A percentile compares a stretch with the other conserved stretches of the same genome.
These are phyloP conservation scores for Tolypocladium endophyticum DNA, from an alignment of 2,329 filamentous ascomycete species.

Conservation along the genomic window DNA sequence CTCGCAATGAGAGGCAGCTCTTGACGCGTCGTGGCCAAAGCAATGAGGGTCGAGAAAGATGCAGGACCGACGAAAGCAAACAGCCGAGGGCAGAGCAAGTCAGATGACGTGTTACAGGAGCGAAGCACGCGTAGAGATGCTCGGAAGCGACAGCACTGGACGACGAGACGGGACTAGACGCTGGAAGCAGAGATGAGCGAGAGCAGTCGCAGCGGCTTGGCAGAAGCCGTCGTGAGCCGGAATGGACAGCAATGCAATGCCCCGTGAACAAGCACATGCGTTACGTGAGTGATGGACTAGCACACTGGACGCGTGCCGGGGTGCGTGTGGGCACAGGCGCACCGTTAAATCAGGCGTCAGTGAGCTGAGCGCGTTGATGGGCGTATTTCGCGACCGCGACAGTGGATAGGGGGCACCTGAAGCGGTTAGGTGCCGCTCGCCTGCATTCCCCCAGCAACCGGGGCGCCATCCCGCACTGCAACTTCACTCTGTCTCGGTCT, in stretches of 20 bases:
- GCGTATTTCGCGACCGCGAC: background rate
- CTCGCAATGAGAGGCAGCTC: background rate
- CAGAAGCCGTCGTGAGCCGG: background rate
- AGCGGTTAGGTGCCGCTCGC: slow-evolving; percentile 1
- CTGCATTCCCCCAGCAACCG: slow-evolving; percentile 4
- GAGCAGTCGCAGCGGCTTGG: background rate
- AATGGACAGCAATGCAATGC: background rate
- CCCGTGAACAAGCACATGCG: background rate
- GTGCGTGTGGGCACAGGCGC: background rate
- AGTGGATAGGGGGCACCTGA: background rate
- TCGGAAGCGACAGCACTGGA: background rate
- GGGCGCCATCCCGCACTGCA: background rate
- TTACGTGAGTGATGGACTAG: background rate
- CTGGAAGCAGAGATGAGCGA: background rate
- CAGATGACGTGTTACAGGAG: background rate
- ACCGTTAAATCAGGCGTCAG: background rate
- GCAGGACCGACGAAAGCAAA: background rate
- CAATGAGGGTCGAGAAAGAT: background rate
- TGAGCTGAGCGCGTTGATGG: slow-evolving; percentile 2
- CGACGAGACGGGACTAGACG: background rate
- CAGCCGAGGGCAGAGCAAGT: background rate
- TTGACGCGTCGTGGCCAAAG: background rate
- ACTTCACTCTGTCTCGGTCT: background rate
- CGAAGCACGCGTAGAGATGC: background rate
- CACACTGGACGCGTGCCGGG: background rate